These are phyloP conservation scores for Hanseniaspora jakobsenii DNA, from an alignment of 805 yeast species.

Conservation along the genomic window DNA sequence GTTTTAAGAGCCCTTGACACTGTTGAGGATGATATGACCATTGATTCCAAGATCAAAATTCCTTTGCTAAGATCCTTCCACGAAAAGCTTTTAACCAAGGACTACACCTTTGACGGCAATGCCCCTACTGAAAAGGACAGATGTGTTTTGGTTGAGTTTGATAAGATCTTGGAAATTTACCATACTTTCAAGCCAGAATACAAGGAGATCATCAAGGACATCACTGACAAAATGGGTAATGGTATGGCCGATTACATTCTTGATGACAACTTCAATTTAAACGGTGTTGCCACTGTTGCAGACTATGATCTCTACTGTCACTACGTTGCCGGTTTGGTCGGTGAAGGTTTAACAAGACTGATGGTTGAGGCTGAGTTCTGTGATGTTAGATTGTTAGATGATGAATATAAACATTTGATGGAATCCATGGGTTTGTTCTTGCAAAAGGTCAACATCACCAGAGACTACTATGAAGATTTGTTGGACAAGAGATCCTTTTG, in stretches of 20 bases:
- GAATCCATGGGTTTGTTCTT: slow-evolving; percentile 89
- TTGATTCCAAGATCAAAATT: slow-evolving; percentile 57
- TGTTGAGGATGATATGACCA: slow-evolving; percentile 88
- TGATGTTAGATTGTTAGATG: slow-evolving; percentile 36
- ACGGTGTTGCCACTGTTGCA: slow-evolving; percentile 63
- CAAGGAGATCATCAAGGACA: slow-evolving; percentile 65
- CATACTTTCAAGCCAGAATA: slow-evolving; percentile 62
- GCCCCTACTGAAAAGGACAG: slow-evolving; percentile 73
- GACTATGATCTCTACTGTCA: slow-evolving; percentile 91
- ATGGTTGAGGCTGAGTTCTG: slow-evolving; percentile 67
- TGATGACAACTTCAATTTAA: slow-evolving; percentile 62
- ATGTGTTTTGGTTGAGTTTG: slow-evolving; percentile 68
- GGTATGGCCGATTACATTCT: slow-evolving; percentile 93
- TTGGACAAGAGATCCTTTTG: slow-evolving; percentile 88
- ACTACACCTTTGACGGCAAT: slow-evolving; percentile 73
- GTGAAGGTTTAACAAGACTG: slow-evolving; percentile 84
- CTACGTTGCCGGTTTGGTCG: slow-evolving; percentile 95
- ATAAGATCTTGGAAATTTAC: slow-evolving; percentile 54
- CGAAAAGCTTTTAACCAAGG: slow-evolving; percentile 46
- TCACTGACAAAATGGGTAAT: slow-evolving; percentile 79
- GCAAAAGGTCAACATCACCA: slow-evolving; percentile 90
- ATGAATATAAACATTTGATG: slow-evolving; percentile 39
- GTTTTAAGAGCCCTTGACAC: slow-evolving; percentile 87
- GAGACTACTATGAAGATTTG: slow-evolving; percentile 88
- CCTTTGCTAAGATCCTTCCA: slow-evolving; percentile 62